phyloP scores from a whole-genome alignment of 345 rosid species.

The Gossypium bickii region DNA sequence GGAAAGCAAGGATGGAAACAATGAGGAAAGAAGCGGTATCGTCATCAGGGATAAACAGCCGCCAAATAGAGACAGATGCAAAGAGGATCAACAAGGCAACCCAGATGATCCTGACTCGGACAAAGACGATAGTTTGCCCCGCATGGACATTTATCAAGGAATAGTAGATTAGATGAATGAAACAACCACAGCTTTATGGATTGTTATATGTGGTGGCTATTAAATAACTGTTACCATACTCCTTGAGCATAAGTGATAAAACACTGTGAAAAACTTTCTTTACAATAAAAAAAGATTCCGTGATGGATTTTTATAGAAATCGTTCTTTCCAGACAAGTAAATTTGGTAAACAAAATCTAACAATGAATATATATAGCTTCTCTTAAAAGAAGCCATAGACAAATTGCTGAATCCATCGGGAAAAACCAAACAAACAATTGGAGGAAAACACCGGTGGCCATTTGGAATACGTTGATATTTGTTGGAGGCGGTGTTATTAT shows the following conservation, averaged over 20 bases:
- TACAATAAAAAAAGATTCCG: neutral
- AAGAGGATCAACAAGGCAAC: neutral
- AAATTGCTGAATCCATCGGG: no score
- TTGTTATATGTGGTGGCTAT: neutral
- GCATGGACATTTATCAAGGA: neutral
- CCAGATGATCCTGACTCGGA: neutral
- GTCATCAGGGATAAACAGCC: neutral
- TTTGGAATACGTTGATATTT: no score
- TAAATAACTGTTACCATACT: neutral
- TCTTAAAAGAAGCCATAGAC: neutral
- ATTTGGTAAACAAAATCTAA: neutral
- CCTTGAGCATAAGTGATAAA: neutral
- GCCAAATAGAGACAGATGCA: neutral
- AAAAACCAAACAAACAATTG: no score
- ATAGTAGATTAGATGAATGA: neutral
- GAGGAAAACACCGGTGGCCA: no score
- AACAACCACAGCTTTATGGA: neutral
- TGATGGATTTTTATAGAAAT: neutral
- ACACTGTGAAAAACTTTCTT: neutral
- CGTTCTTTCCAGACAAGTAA: neutral
- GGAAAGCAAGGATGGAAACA: neutral
- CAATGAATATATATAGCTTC: neutral
- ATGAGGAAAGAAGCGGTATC: neutral
- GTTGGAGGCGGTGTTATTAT: no score
- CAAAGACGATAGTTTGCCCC: neutral